phyloP scores from a whole-genome alignment of 306 rosid genomes.

The Dalbergia cochinchinensis region DNA sequence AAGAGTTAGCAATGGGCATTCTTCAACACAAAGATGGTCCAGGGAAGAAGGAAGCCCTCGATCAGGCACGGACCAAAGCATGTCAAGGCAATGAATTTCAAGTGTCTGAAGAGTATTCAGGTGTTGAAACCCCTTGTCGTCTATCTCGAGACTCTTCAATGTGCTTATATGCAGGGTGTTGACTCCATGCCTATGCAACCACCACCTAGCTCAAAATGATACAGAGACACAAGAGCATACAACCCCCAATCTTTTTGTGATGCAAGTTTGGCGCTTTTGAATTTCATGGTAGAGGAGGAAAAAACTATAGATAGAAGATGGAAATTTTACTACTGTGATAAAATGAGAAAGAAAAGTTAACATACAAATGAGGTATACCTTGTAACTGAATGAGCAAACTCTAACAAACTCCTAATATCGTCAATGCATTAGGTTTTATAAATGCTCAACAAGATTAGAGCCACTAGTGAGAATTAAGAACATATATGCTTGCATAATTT shows the following conservation, averaged over 20 bases:
- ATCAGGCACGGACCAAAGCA: conserved; percentile 15
- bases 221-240: conserved; percentile 15
- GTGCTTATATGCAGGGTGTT: neutral
- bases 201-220: conserved; percentile 40
- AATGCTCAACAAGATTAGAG: no score
- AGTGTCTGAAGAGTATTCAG: conserved; percentile 30
- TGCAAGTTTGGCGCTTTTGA: conserved; percentile 4
- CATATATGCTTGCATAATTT: no score
- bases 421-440: no score
- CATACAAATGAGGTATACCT: no score
- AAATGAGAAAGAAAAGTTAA: no score
- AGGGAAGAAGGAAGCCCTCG: conserved; percentile 40
- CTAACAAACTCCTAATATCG: no score
- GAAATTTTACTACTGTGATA: no score
- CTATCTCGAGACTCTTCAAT: conserved; percentile 15
- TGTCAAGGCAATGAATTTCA: conserved; percentile 35
- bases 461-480: no score
- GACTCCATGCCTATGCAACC: conserved; percentile 39
- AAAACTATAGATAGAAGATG: no score
- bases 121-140: conserved; percentile 30
- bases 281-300: no score
- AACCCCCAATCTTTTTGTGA: conserved; percentile 36
- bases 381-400: no score
- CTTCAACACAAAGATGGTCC: neutral
- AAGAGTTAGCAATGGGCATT: conserved; percentile 23